phyloP scores from a whole-genome alignment of 371 early-diverging fungal genomes.

The Mortierella sp. region DNA sequence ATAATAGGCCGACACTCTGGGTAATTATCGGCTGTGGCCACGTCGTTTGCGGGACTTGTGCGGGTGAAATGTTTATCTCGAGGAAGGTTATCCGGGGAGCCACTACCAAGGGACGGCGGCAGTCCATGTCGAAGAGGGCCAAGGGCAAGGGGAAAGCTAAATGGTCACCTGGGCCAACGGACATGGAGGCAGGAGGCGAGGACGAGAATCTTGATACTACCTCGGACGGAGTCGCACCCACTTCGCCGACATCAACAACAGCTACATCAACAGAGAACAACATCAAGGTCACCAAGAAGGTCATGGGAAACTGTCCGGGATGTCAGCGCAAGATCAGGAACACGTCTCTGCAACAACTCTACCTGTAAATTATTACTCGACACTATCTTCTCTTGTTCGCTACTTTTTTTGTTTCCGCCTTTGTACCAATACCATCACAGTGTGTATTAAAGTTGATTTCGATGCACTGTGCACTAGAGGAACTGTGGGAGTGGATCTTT shows the following conservation, averaged over 20 bases:
- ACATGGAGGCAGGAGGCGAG: not conserved
- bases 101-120: not conserved
- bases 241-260: not conserved
- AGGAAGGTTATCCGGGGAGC: slow-evolving; percentile 25
- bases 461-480: not conserved
- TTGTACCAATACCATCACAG: not conserved
- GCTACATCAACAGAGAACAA: not conserved
- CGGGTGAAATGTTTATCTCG: slow-evolving; percentile 28
- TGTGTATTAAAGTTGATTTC: slow-evolving; percentile 5
- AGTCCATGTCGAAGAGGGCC: not conserved
- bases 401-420: not conserved
- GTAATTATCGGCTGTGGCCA: slow-evolving; percentile 48
- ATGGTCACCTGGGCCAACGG: not conserved
- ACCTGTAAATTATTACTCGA: slow-evolving; percentile 19
- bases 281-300: slow-evolving; percentile 29
- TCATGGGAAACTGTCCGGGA: slow-evolving; percentile 31
- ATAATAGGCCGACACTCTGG: slow-evolving; percentile 30
- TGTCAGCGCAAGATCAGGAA: slow-evolving; percentile 37
- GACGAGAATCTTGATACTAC: not conserved
- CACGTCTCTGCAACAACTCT: slow-evolving; percentile 38
- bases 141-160: slow-evolving; percentile 2
- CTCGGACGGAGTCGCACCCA: not conserved
- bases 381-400: not conserved
- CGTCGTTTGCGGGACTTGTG: slow-evolving; percentile 42
- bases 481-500: not conserved